Evolutionary conservation across 495 filamentous ascomycete genomes (phyloP), one percentile per base, ranked within the genome.

Genomic region (Podospora comata): DNA sequence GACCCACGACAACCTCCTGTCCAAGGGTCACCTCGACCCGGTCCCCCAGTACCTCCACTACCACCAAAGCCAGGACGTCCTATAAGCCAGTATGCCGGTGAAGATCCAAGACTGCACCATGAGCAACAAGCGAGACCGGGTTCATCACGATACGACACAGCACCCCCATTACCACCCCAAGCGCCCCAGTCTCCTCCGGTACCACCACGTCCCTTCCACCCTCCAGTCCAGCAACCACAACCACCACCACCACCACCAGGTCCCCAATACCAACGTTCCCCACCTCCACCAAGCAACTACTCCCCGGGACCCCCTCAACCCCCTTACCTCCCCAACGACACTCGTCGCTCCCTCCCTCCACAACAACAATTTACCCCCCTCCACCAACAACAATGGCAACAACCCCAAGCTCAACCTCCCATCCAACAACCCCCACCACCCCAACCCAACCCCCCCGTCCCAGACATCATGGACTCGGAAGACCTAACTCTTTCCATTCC

Each of bases 401-500:
- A 58, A 18, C 16, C 16, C 54, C 23, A 58, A 18, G 16, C 5
- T 4, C 55, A 26, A 7, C 55, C 4, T 20, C n/a, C 55, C 19
- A 9, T 56, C 54, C 16, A 18, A 56, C 54, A 56, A 19, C 5
- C 68, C 70, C 9, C 74, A 62, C 15, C 72, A 7, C 73, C 74
- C 6, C 79, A 79, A 63, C 78, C 73, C 28, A 84, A 83, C 68
- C 76, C 81, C 3, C 85, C 86, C 58, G 87, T 90, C 0, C 84
- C 84, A 0, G 89, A 96, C 73, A 84, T 96, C 61, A 77, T 86
- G 73, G 82, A 86, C 71, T 78, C 90, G 86, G 74, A 58, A 19
- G 55, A 91, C 85, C 70, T 92, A 80, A 67, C 88, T 82, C 66
- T 92, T 20, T 78, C 89, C 61, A 84, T 93, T 39, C 89, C 92